Conservation (phyloP, 169 alveolate species). For the Toxoplasma gondii region DNA sequence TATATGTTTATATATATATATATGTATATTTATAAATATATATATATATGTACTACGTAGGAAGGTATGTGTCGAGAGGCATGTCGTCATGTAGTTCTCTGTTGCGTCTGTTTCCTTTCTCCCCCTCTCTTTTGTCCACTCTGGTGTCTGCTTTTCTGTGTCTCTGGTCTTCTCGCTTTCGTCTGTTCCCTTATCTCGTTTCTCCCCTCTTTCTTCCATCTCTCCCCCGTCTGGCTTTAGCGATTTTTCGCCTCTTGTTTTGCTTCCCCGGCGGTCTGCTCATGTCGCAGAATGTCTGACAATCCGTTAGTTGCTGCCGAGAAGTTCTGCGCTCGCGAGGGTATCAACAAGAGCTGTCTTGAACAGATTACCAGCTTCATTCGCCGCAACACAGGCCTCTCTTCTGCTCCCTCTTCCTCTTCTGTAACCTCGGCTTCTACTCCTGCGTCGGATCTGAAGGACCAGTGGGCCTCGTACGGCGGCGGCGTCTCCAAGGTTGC, state of each 20-base stretch:
- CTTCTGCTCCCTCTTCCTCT: background rate
- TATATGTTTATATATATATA: slow-evolving; percentile 5
- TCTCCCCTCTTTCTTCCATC: background rate
- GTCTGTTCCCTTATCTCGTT: too few species aligned
- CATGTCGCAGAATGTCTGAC: slow-evolving; percentile 51
- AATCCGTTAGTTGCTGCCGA: slow-evolving; percentile 85
- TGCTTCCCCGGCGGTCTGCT: too few species aligned
- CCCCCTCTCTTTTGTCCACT: too few species aligned
- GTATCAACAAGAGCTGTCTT: slow-evolving; percentile 28
- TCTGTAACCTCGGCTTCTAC: background rate
- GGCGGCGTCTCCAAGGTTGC: background rate
- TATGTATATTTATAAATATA: background rate
- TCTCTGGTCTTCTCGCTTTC: too few species aligned
- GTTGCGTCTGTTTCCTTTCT: too few species aligned
- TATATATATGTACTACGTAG: too few species aligned
- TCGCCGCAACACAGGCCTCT: slow-evolving; percentile 25
- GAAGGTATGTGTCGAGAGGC: background rate
- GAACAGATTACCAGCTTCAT: slow-evolving; percentile 53
- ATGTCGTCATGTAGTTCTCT: background rate
- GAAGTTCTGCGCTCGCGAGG: slow-evolving; percentile 86
- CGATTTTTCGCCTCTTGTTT: too few species aligned
- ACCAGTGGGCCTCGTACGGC: background rate
- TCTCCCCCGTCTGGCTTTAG: too few species aligned
- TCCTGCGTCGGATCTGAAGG: background rate
- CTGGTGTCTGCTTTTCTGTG: too few species aligned